Base-by-base conservation (phyloP, 495 filamentous ascomycete species). In the Choiromyces venosus region DNA sequence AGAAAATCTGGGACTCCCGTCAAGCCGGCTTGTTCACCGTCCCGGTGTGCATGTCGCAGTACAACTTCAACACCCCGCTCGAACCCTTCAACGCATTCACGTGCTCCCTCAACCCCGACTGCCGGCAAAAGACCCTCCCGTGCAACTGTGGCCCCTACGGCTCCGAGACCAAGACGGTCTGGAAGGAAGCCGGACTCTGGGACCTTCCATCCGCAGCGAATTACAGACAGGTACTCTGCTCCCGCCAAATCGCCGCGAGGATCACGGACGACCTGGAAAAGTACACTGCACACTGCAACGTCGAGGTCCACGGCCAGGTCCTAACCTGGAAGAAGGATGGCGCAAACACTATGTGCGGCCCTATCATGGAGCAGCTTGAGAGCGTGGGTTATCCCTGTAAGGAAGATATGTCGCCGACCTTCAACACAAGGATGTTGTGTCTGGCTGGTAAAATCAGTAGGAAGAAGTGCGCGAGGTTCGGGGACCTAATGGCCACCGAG, bases 111-210 rank as follows among this genome's bases (percentile, higher is more conserved):
- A 71, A 74, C 68, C 76, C 76, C 14, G 18, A 69, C 36, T 75
- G 76, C 36, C 70, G 70, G 0, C 78, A 78, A 40, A 78, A 78
- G 76, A 69, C 73, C 33, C 71, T 78, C 4, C 76, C 76, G 3
- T 78, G 76, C 33, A 70, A 70, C 39, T 78, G 76, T 12, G 76
- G 76, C 9, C 21, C 36, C 16, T 78, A 76, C 71, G 71, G 76
- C 2, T 69, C 65, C 18, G 71, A 78, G 36, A 78, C 76, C 0
- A 64, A 71, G 18, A 16, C 29, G 16, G 10, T 78, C 14, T 78
- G 76, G 76, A 68, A 40, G 65, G 76, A 78, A 21, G 65, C 38
- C 1, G 76, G 76, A 7, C 65, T 78, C 7, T 76, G 74, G 74
- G 44, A 70, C 19, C 73, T 65, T 35, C 65, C 67, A 18, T 40